Conservation (phyloP, 192 early-diverging fungal species). For the Allomyces macrogynus region DNA sequence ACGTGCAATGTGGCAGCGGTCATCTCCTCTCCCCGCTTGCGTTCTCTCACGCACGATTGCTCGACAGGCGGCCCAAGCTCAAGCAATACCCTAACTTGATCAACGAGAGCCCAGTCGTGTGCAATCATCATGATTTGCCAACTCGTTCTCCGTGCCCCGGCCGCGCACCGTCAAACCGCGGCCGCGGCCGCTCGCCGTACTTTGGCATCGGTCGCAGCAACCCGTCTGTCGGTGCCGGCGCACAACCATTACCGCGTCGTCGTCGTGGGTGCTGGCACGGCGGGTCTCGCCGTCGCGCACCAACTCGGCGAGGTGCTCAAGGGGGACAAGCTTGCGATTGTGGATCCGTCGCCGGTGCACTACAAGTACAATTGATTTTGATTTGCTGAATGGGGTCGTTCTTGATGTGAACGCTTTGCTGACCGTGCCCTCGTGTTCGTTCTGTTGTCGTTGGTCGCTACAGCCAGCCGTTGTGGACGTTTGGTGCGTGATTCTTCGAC, state of each 20-base stretch:
- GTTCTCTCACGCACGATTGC: too few species aligned
- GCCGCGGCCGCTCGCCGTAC: too few species aligned
- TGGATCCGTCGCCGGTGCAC: slow-evolving; percentile 49
- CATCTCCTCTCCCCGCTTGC: too few species aligned
- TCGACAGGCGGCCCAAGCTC: too few species aligned
- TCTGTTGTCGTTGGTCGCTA: slow-evolving; percentile 1
- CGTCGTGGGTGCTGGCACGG: slow-evolving; percentile 21
- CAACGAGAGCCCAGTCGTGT: too few species aligned
- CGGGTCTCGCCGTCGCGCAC: slow-evolving; percentile 39
- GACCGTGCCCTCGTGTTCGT: background rate
- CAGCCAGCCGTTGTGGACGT: slow-evolving; percentile 79
- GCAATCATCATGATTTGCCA: too few species aligned
- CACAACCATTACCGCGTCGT: slow-evolving; percentile 17
- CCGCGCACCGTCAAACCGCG: too few species aligned
- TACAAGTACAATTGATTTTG: slow-evolving; percentile 19
- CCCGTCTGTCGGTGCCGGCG: background rate
- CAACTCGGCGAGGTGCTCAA: slow-evolving; percentile 40
- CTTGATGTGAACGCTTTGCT: background rate
- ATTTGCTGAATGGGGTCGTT: background rate
- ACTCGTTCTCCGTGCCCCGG: too few species aligned
- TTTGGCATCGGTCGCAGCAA: background rate
- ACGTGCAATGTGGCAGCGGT: too few species aligned
- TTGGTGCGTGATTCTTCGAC: slow-evolving; percentile 19
- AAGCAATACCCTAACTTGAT: too few species aligned
- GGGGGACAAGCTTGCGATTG: slow-evolving; percentile 42